Percentiles rank a stretch among this genome's conserved stretches.
Evolutionary conservation across 75 land plant genomes (phyloP).

Genomic region (Cryptomeria japonica): DNA sequence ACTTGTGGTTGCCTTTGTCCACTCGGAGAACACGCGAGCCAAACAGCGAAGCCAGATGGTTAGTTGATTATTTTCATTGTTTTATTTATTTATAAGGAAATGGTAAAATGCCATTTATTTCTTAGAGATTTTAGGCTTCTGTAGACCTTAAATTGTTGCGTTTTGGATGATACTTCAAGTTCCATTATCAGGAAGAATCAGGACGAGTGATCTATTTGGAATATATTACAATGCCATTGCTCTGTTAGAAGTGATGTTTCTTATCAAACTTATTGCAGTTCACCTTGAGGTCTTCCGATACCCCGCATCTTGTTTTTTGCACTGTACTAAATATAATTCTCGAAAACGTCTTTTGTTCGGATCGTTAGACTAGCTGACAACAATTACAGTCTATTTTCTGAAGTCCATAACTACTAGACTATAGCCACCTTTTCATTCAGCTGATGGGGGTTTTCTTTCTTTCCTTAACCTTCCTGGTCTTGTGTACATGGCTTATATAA

Average conservation of each 20-base stretch:
- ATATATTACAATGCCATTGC: neutral
- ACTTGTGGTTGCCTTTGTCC: conserved; percentile 51
- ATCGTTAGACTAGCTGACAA: neutral
- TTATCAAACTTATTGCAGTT: neutral
- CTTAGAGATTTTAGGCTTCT: neutral
- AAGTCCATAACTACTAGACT: neutral
- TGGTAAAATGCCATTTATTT: neutral
- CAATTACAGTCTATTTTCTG: neutral
- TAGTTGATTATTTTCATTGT: neutral
- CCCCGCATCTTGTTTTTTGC: neutral
- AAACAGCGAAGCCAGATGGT: conserved; percentile 53
- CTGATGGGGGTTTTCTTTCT: too few relatives aligned
- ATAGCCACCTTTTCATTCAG: too few relatives aligned
- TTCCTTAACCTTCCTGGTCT: too few relatives aligned
- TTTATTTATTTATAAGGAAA: neutral
- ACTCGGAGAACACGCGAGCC: conserved; percentile 53
- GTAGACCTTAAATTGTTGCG: neutral
- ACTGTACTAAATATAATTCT: neutral
- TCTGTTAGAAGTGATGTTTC: neutral
- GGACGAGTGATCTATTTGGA: neutral
- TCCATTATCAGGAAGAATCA: neutral
- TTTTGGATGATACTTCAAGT: neutral
- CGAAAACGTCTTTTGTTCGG: too few relatives aligned
- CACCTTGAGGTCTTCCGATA: neutral
- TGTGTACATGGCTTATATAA: too few relatives aligned